Conservation (phyloP, 768 basidiomycete genomes). For the Chiua virens region DNA sequence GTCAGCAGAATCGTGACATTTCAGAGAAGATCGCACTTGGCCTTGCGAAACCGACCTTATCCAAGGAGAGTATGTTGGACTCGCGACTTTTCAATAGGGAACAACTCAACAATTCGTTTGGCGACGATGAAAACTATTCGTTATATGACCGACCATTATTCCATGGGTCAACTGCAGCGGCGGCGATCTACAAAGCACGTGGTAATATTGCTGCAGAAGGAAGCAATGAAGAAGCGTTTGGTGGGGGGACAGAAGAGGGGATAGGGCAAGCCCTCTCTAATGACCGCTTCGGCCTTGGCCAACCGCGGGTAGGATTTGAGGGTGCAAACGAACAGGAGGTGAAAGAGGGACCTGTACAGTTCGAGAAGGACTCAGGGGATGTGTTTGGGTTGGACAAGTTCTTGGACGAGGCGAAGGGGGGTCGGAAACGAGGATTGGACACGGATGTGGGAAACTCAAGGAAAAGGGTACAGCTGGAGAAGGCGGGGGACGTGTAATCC, state of each 20-base stretch:
- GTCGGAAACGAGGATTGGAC: constrained; percentile 87
- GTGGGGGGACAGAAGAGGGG: constrained; percentile 94
- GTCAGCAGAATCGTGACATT: constrained; percentile 97
- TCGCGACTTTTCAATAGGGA: constrained; percentile 98
- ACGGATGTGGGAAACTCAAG: constrained; percentile 68
- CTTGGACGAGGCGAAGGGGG: constrained; percentile 94
- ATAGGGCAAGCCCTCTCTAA: constrained; percentile 88
- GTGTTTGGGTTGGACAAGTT: constrained; percentile 97
- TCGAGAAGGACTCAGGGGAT: constrained; percentile 97
- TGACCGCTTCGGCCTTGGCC: constrained; percentile 90
- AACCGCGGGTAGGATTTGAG: constrained; percentile 83
- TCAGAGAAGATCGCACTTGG: constrained; percentile 99
- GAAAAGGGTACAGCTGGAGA: constrained; percentile 69
- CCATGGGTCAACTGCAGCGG: constrained; percentile 92
- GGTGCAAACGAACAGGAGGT: constrained; percentile 85
- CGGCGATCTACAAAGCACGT: constrained; percentile 98
- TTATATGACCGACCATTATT: constrained; percentile 95
- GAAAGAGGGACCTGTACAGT: constrained; percentile 93
- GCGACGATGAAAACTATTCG: constrained; percentile 90
- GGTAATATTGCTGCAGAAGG: constrained; percentile 71
- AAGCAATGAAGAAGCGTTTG: constrained; percentile 89
- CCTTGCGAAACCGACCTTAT: constrained; percentile 92
- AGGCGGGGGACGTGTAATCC: constrained; percentile 47
- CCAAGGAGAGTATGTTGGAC: constrained; percentile 97
- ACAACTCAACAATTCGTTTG: constrained; percentile 76